A percentile compares a stretch with the other conserved stretches of the same genome.
These are phyloP conservation scores for Rhododendron molle DNA, from an alignment of 148 eudicot genomes.

Conservation along the genomic window DNA sequence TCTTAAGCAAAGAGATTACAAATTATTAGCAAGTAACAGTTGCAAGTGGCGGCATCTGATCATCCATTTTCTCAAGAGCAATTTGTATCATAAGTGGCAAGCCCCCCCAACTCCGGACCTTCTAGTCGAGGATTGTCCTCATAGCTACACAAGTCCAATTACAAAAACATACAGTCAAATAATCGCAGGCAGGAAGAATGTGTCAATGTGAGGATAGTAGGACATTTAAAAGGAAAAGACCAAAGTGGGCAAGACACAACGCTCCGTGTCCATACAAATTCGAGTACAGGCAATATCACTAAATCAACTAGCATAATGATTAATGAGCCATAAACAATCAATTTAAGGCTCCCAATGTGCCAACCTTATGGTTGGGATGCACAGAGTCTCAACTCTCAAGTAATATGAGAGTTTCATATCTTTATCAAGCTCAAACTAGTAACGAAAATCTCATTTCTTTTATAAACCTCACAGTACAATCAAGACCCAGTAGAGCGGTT, in stretches of 20 bases:
- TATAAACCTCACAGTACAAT: not conserved
- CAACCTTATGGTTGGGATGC: not conserved
- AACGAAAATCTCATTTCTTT: not conserved
- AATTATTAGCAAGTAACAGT: conserved; percentile 2
- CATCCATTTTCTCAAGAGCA: conserved; percentile 36
- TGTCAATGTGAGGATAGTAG: no score
- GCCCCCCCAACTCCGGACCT: conserved; percentile 90
- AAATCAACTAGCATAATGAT: not conserved
- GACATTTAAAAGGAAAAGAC: not conserved
- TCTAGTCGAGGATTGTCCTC: conserved; percentile 82
- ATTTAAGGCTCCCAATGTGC: not conserved
- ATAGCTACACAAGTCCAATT: conserved; percentile 44
- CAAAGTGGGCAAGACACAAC: not conserved
- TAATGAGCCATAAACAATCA: not conserved
- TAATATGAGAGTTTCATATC: not conserved
- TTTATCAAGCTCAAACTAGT: not conserved
- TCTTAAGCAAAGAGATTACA: not conserved
- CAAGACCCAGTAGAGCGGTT: not conserved
- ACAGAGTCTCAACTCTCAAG: not conserved
- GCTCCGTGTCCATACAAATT: not conserved
- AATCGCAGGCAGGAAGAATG: not conserved
- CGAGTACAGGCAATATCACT: not conserved
- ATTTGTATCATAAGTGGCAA: conserved; percentile 80
- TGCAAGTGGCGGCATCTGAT: conserved; percentile 21
- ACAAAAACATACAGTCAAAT: not conserved